A percentile compares a stretch with the other conserved stretches of the same genome.
phyloP scores from a whole-genome alignment of 1,284 basidiomycete genomes.

The Schizophyllum amplum region DNA sequence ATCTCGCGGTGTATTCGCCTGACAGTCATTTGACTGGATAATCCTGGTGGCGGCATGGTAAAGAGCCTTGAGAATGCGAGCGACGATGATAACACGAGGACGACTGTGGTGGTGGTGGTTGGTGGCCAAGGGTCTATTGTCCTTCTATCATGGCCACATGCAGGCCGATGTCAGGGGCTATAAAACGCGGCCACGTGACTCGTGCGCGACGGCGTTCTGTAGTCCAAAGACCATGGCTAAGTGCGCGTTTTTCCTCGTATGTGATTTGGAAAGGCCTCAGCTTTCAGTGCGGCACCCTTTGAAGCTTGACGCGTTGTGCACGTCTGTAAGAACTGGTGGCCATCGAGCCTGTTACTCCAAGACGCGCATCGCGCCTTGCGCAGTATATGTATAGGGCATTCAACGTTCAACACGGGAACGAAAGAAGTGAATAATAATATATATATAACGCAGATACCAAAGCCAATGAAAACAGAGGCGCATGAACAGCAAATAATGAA shows the following conservation, averaged over 20 bases:
- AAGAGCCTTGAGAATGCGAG: background rate
- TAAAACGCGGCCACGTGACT: background rate
- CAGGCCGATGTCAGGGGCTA: background rate
- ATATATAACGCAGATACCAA: background rate
- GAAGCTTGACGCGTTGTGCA: no score
- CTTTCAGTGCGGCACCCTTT: no score
- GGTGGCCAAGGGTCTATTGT: background rate
- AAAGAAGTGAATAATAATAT: background rate
- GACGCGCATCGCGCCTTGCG: no score
- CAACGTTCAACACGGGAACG: background rate
- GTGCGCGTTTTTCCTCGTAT: no score
- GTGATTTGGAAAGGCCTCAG: no score
- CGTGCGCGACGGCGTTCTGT: no score
- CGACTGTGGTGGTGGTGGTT: background rate
- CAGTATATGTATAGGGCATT: background rate
- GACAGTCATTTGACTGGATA: conserved; percentile 49
- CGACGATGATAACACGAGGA: background rate
- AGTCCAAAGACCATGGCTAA: no score
- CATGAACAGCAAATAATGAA: background rate
- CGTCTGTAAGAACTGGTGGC: no score
- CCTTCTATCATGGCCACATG: background rate
- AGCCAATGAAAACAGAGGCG: background rate
- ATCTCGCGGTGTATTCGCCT: conserved; percentile 89
- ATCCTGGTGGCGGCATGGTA: background rate
- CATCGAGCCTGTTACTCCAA: no score